Evolutionary conservation across 1,284 basidiomycete species (phyloP), one percentile per base, ranked within the genome.

Genomic region (Pseudozyma pruni): DNA sequence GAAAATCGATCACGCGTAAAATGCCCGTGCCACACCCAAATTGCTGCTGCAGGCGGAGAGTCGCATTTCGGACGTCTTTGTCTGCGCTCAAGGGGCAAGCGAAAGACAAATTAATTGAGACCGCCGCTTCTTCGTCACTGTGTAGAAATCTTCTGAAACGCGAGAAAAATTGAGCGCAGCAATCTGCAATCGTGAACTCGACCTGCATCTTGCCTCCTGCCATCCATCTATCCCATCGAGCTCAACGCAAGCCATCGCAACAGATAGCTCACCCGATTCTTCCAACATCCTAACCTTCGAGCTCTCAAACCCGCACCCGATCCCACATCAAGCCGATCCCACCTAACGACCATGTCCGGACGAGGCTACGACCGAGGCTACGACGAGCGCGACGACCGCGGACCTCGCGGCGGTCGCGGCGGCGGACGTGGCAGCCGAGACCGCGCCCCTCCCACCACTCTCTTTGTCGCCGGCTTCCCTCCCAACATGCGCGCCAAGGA

Each of bases 401-500:
- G 49, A 34, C 52, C 46, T 14, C 54, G 66, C 45, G 56, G 62
- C 17, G 51, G 54, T 22, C 54, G 61, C 19, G 53, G 56, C 14
- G 62, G 62, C 8, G 41, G 62, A 10, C 37, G 62, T 11, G 61
- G 51, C 27, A 43, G 62, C 41, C 25, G 62, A 20, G 62, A 66
- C n/a, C 66, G 59, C 29, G 66, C 66, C 29, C 59, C 59, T 32
- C 59, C 54, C 8, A 70, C 62, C 37, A 74, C 69, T 0, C 72
- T 76, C 38, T 78, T 68, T 29, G 76, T 76, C 7, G 67, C 68
- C 10, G 73, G 73, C 45, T 78, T 78, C 48, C 76, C 76, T 29
- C 67, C 76, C 19, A 54, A 48, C 47, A 78, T 78, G 72, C 57
- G 68, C 14, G 76, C 76, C 32, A 63, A 76, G 51, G 77, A 79